phyloP scores from a whole-genome alignment of 2,329 filamentous ascomycete genomes.

The Magnaporthiopsis rhizophila region DNA sequence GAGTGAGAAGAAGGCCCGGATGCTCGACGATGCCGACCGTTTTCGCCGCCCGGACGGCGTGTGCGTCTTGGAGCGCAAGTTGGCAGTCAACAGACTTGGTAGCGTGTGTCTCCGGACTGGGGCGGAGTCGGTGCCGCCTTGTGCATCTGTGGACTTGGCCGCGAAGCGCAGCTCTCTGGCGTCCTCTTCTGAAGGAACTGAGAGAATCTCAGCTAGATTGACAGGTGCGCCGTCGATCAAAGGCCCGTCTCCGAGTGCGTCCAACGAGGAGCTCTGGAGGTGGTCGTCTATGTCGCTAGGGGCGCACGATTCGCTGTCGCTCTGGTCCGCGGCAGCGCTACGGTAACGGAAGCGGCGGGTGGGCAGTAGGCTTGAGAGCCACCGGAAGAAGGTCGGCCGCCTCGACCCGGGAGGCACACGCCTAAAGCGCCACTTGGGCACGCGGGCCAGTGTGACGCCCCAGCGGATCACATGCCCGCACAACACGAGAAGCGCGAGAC shows the following conservation, averaged over 20 bases:
- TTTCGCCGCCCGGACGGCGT: constrained; percentile 61
- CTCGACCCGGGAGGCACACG: constrained; percentile 35
- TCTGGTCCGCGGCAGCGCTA: constrained; percentile 16
- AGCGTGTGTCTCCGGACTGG: constrained; percentile 42
- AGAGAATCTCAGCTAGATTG: neutral
- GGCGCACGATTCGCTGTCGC: constrained; percentile 22
- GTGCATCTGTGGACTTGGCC: neutral
- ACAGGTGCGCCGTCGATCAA: neutral
- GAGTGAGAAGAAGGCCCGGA: constrained; percentile 70
- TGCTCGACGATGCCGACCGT: constrained; percentile 52
- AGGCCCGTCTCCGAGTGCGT: neutral
- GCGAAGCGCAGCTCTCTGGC: neutral
- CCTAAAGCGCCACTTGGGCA: constrained; percentile 85
- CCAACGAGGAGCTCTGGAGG: neutral
- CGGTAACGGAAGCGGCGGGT: constrained; percentile 21
- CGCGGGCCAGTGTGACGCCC: constrained; percentile 77
- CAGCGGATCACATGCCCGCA: constrained; percentile 71
- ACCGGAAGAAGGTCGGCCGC: constrained; percentile 34
- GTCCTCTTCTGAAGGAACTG: constrained; percentile 8
- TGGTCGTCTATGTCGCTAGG: constrained; percentile 8
- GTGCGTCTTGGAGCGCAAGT: constrained; percentile 34
- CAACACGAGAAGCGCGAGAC: constrained; percentile 63
- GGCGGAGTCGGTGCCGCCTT: neutral
- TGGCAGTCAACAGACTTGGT: constrained; percentile 30
- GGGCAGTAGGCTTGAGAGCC: constrained; percentile 29